phyloP scores from a whole-genome alignment of 768 basidiomycete species.

The Dacryopinax primogenitus region DNA sequence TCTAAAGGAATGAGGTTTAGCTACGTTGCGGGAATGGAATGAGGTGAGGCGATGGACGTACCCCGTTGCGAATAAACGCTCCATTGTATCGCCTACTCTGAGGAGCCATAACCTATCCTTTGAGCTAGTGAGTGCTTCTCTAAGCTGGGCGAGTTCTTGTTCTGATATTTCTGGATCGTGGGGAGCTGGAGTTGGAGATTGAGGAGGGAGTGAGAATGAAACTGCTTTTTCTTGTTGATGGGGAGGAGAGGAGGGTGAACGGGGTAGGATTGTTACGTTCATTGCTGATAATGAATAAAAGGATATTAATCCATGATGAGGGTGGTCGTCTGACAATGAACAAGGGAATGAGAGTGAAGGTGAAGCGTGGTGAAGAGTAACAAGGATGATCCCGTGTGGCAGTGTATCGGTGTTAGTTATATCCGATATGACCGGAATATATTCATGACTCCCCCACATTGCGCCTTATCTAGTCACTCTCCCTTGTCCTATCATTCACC shows the following conservation, averaged over 20 bases:
- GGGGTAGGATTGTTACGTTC: not conserved
- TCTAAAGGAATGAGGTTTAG: constrained; percentile 8
- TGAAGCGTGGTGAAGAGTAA: too few relatives aligned
- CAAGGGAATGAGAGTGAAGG: too few relatives aligned
- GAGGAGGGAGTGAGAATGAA: not conserved
- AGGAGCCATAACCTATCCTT: constrained; percentile 81
- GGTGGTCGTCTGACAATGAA: too few relatives aligned
- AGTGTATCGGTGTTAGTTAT: too few relatives aligned
- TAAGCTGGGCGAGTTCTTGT: constrained; percentile 23
- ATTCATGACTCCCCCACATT: too few relatives aligned
- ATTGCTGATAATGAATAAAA: not conserved
- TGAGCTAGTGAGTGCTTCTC: constrained; percentile 65
- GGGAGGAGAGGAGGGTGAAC: not conserved
- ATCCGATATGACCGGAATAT: too few relatives aligned
- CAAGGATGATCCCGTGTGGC: too few relatives aligned
- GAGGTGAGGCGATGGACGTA: constrained; percentile 28
- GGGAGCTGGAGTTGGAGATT: not conserved
- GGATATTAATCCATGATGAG: too few relatives aligned
- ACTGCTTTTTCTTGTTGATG: not conserved
- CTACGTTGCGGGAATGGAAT: not conserved
- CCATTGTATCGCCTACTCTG: constrained; percentile 80
- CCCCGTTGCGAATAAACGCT: constrained; percentile 66
- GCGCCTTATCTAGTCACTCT: not conserved
- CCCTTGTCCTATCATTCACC: not conserved
- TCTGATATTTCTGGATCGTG: not conserved